phyloP scores from a whole-genome alignment of 2,329 filamentous ascomycete genomes.

The Paraphaeosphaeria minitans region DNA sequence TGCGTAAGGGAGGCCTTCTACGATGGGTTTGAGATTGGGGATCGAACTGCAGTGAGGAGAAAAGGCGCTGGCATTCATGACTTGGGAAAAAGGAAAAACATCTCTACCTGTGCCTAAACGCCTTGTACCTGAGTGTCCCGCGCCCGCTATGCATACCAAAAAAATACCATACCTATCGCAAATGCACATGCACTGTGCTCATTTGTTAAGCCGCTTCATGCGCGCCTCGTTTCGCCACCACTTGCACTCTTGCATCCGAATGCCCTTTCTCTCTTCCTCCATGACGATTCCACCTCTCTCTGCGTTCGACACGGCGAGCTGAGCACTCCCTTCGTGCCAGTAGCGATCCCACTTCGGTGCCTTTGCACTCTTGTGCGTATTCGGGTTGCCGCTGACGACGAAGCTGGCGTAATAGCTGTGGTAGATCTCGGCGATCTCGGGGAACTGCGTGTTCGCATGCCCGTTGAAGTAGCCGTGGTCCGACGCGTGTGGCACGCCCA shows the following conservation, averaged over 20 bases:
- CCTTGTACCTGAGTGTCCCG: background rate
- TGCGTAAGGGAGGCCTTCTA: too few relatives aligned
- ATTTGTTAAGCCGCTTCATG: slow-evolving; percentile 40
- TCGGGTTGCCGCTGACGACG: slow-evolving; percentile 43
- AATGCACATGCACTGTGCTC: background rate
- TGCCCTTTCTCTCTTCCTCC: slow-evolving; percentile 32
- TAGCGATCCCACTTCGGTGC: slow-evolving; percentile 40
- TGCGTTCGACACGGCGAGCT: slow-evolving; percentile 32
- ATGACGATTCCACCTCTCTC: slow-evolving; percentile 29
- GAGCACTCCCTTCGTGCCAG: slow-evolving; percentile 14
- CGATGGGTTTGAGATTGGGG: too few relatives aligned
- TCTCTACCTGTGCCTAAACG: background rate
- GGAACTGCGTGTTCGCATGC: slow-evolving; percentile 29
- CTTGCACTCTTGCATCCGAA: slow-evolving; percentile 36
- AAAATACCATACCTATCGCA: background rate
- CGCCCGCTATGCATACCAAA: background rate
- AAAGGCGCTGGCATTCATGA: background rate
- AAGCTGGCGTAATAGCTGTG: slow-evolving; percentile 45
- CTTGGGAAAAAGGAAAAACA: background rate
- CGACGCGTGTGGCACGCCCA: slow-evolving; percentile 42
- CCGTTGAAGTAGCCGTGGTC: slow-evolving; percentile 42
- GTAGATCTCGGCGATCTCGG: slow-evolving; percentile 39
- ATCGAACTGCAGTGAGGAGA: too few relatives aligned
- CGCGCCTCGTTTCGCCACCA: slow-evolving; percentile 43
- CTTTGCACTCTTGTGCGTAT: slow-evolving; percentile 27